Evolutionary conservation across 768 basidiomycete species (phyloP), one percentile per base, ranked within the genome.

Genomic region (Lactifluus subvellereus): DNA sequence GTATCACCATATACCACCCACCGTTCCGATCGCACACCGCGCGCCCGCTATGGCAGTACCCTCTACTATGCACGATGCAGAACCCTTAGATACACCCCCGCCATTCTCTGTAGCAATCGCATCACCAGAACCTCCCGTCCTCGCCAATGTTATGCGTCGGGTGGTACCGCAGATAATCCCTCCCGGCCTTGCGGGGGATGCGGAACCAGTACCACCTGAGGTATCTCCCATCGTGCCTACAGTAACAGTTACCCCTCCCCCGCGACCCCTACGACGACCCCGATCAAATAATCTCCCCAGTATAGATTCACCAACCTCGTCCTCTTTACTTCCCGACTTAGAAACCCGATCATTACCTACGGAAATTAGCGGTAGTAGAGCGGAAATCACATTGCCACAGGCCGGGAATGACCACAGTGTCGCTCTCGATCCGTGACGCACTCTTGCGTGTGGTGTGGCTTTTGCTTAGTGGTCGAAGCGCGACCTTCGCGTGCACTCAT

Each of bases 81-180:
- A 65, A 27, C 64, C 66, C 35, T 65, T 64, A 54, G 70, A 69
- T 18, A 56, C 66, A 32, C 69, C 71, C 7, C 72, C 72, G 1
- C 66, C 70, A 16, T 72, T 72, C 66, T 55, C 54, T 20, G 57
- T 66, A 30, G 70, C 72, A 9, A 69, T 70, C 30, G 66, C 68
- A n/a, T 64, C 72, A 14, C 70, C 70, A 16, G 35, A 67, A 27
- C 69, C 71, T 9, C 69, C 70, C 8, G 67, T 73, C 52, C 56
- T 71, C 20, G 65, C 70, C 11, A 61, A 66, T 7, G 59, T 67
- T 52, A 69, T 54, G 40, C 47, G 43, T 27, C 40, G 37, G 18
- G 27, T 42, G 27, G 30, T 13, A 32, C 27, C 20, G n/a, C 61
- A 54, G 40, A 40, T 20, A 6, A 16, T 49, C 4, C 62, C 56